Evolutionary conservation across 805 yeast species (phyloP), one percentile per base, ranked within the genome.

Genomic region (Kuraishia piskuri): DNA sequence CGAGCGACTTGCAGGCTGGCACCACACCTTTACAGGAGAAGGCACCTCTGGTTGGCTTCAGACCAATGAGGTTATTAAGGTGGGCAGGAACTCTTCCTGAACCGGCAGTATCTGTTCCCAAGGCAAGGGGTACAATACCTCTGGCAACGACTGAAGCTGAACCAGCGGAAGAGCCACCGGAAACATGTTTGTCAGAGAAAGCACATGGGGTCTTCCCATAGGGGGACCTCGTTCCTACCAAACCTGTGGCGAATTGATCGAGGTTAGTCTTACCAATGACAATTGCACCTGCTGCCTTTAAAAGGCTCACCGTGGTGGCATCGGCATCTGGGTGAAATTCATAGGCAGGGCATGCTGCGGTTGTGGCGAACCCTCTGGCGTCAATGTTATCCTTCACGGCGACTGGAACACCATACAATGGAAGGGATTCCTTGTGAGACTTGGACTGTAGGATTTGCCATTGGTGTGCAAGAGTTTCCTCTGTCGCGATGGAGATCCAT

Each of bases 71-170:
- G 69, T 94, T 94, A 77, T 92, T 92, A 59, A 92, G 75, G 26
- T 90, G 92, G 23, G 98, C 98, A 24, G 99, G 99, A 31, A 92
- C 99, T 63, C 99, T 81, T 46, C 97, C 97, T 5, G 96, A 89
- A 22, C 99, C 99, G 9, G 99, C 99, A 40, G 99, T 92, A 66
- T 92, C 99, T 5, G 98, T 94, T 40, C 97, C 97, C 60, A 92
- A 75, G 1, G 97, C 78, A 50, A 92, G 63, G 36, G 98, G 97
- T 19, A 89, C 97, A 50, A 84, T 74, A 55, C 98, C 98, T 59
- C 90, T 78, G 21, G 90, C 92, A 20, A 90, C 97, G 22, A 85
- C 91, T 14, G 85, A 83, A 5, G 96, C 95, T n/a, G 96, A 89
- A 12, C 99, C 99, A 0, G 97, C 90, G 44, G 95, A 86, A 1